Evolutionary conservation across 805 yeast species (phyloP), one percentile per base, ranked within the genome.

Genomic region (Cyberlindnera petersonii): DNA sequence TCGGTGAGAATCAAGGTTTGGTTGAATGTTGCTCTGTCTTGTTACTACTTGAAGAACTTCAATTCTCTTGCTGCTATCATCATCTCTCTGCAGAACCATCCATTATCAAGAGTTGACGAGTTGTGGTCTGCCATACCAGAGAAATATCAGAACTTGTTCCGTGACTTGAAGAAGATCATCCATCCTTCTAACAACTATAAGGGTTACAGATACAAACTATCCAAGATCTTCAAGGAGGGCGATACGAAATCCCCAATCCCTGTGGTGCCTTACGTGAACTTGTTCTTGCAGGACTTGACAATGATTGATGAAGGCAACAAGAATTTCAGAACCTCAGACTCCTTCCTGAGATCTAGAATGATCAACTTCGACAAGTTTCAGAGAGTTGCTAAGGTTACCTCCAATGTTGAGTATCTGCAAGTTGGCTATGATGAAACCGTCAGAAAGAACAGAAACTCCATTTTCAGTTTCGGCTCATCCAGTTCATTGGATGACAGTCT

Each of bases 271-370:
- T 85, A 83, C 55, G 70, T 84, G 41, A 79, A 83, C 32, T 62
- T 85, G 38, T 84, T 82, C 57, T 63, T 85, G 31, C 93, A 82
- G 60, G 95, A 85, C 60, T 66, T 85, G 51, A 83, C 89, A 0
- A 83, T 84, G 62, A 77, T 83, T n/a, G 73, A 79, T 36, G 94
- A 85, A 49, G 91, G 93, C n/a, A 84, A 84, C 55, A 72, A 82
- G 27, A 80, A 77, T 50, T 79, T 66, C 56, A 68, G 89, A 55
- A 74, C 69, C 44, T 79, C 82, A 5, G 75, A 77, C 44, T 59
- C 66, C 6, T 66, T 72, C 66, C 50, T 66, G 32, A 63, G 66
- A 31, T 62, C 72, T 18, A 66, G 65, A 38, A 65, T 82, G 47
- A 75, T 85, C 52, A 83, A 85, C 53, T 74, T 84, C 46, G 93